phyloP scores from a whole-genome alignment of 129 eudicot species.

The Kitagawia praeruptora region DNA sequence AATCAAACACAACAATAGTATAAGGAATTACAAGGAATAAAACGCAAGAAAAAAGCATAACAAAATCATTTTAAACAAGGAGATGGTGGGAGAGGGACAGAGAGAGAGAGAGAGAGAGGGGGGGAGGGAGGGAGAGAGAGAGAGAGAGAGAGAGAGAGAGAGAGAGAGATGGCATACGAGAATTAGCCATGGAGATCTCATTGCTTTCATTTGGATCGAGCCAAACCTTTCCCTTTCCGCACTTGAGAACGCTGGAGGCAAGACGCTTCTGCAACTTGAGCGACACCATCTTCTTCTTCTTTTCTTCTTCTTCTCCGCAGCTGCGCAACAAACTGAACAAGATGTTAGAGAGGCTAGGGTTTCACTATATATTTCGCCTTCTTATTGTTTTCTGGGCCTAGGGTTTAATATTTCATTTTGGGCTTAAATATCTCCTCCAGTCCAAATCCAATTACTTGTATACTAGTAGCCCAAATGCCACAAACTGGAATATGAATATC shows the following conservation, averaged over 20 bases:
- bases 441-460: background rate
- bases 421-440: background rate
- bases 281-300: conserved; percentile 42
- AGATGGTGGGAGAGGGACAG: background rate
- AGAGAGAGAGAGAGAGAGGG: background rate
- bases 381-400: background rate
- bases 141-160: conserved; percentile 1
- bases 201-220: conserved; percentile 58
- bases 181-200: conserved; percentile 66
- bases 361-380: conserved; percentile 3
- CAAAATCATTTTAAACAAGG: background rate
- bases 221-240: conserved; percentile 59
- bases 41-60: background rate
- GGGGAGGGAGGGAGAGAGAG: background rate
- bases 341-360: background rate
- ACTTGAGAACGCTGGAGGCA: conserved; percentile 50
- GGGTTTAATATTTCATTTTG: background rate
- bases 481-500: too few species aligned
- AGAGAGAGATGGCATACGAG: conserved; percentile 30
- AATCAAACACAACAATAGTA: background rate
- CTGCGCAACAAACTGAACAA: conserved; percentile 22
- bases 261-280: conserved; percentile 62
- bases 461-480: background rate
- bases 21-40: background rate
- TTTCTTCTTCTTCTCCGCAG: background rate